phyloP scores from a whole-genome alignment of 768 basidiomycete genomes.

The Collybiopsis confluens region DNA sequence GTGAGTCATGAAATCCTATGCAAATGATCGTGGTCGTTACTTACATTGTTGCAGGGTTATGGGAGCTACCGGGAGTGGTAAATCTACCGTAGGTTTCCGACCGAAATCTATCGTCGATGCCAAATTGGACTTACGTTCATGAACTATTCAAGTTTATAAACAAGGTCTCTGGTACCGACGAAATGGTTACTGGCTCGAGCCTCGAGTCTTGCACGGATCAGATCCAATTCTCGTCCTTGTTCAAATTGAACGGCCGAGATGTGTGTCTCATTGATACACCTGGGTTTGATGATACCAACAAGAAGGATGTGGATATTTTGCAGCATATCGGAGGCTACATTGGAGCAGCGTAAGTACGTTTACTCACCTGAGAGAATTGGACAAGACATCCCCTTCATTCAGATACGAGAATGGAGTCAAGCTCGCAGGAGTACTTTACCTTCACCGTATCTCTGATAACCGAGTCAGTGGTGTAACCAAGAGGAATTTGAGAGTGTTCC shows the following conservation, averaged over 20 bases:
- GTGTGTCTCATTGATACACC: slow-evolving; percentile 39
- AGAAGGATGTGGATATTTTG: slow-evolving; percentile 29
- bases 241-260: slow-evolving; percentile 24
- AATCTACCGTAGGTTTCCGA: slow-evolving; percentile 11
- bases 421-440: slow-evolving; percentile 41
- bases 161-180: slow-evolving; percentile 27
- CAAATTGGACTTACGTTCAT: too few species aligned
- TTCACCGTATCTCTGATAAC: slow-evolving; percentile 50
- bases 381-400: neutral
- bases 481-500: slow-evolving; percentile 48
- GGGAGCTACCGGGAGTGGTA: slow-evolving; percentile 16
- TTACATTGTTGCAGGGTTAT: slow-evolving; percentile 4
- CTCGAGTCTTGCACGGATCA: slow-evolving; percentile 34
- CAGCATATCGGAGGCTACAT: slow-evolving; percentile 24
- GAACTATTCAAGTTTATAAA: slow-evolving; percentile 39
- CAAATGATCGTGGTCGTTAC: neutral
- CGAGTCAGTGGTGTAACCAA: slow-evolving; percentile 46
- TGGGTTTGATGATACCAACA: slow-evolving; percentile 37
- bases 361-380: neutral
- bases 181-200: slow-evolving; percentile 29
- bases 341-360: slow-evolving; percentile 11
- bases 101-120: neutral
- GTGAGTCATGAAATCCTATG: neutral
- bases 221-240: slow-evolving; percentile 24
- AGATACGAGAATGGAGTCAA: slow-evolving; percentile 18